Evolutionary conservation across 164 flowering plant genomes (phyloP).

Genomic region (Piper betle): DNA sequence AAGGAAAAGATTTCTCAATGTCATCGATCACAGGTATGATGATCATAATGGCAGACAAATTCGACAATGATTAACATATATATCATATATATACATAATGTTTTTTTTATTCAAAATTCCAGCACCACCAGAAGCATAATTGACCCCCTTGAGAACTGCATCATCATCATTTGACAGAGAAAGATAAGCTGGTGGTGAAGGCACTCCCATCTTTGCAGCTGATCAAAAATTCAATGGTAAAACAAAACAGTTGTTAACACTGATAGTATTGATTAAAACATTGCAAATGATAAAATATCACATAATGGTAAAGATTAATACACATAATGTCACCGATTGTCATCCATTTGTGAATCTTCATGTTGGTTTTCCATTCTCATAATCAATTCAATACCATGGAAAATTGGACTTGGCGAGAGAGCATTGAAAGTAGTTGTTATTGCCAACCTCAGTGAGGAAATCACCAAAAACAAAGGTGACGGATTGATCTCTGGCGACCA

Average conservation of each 20-base stretch:
- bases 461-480: constrained; percentile 65
- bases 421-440: constrained; percentile 53
- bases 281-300: background rate
- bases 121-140: constrained; percentile 91
- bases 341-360: constrained; percentile 80
- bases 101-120: constrained; percentile 88
- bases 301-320: constrained; percentile 6
- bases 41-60: no score
- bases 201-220: constrained; percentile 64
- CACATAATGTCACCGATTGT: constrained; percentile 65
- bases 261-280: no score
- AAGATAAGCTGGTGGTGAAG: constrained; percentile 67
- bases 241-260: background rate
- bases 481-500: constrained; percentile 3
- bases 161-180: constrained; percentile 41
- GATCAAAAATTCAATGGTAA: constrained; percentile 6
- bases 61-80: no score
- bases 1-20: no score
- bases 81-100: no score
- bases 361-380: constrained; percentile 34
- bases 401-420: constrained; percentile 57
- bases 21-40: no score
- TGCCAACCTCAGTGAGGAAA: constrained; percentile 73
- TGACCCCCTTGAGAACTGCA: constrained; percentile 50
- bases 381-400: constrained; percentile 69